Conservation (phyloP, 2,329 filamentous ascomycete genomes). For the Dothidotthia symphoricarpi region DNA sequence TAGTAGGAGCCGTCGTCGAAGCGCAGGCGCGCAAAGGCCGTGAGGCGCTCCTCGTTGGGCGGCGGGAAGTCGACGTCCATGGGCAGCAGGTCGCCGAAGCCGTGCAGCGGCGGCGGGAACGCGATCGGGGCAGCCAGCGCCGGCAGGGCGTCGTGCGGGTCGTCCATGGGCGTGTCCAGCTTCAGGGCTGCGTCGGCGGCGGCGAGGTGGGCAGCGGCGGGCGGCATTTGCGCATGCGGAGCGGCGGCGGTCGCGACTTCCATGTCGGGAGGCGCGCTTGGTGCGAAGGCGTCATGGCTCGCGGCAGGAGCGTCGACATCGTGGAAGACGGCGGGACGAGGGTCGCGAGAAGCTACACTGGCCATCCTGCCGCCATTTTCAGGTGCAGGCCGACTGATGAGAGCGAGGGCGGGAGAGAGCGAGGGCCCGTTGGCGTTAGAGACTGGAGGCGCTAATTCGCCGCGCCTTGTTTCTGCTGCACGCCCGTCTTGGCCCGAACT, state of each 20-base stretch:
- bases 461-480: constrained; percentile 8
- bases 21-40: constrained; percentile 65
- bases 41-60: constrained; percentile 43
- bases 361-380: constrained; percentile 37
- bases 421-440: constrained; percentile 10
- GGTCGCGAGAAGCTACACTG: constrained; percentile 15
- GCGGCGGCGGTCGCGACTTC: constrained; percentile 26
- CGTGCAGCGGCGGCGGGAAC: constrained; percentile 14
- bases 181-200: constrained; percentile 5
- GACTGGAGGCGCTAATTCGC: constrained; percentile 13
- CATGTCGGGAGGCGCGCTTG: constrained; percentile 28
- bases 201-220: constrained; percentile 8
- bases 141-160: constrained; percentile 13
- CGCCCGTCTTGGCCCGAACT: constrained; percentile 8
- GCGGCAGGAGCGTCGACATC: constrained; percentile 15
- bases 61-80: constrained; percentile 10
- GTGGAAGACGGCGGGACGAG: no score
- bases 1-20: constrained; percentile 76
- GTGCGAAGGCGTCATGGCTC: constrained; percentile 15
- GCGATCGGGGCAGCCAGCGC: constrained; percentile 24
- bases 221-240: constrained; percentile 18
- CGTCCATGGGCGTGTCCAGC: constrained; percentile 1
- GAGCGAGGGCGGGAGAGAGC: constrained; percentile 4
- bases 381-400: constrained; percentile 3
- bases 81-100: constrained; percentile 4